Conservation (phyloP, 2,329 filamentous ascomycete species). For the Akanthomyces lecanii region DNA sequence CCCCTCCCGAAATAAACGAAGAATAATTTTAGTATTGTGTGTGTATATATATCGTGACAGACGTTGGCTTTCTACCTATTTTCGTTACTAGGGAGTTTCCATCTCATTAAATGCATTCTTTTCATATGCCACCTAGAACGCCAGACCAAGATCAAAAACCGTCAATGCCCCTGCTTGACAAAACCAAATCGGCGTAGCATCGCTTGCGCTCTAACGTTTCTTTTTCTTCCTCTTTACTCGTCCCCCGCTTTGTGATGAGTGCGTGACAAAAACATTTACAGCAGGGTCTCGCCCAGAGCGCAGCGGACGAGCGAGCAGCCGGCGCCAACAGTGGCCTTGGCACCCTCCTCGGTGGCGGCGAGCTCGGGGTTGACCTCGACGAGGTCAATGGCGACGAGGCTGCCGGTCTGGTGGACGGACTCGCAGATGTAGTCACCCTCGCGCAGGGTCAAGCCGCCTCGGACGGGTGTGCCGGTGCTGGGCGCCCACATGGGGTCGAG, state of each 20-base stretch:
- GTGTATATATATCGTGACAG: slow-evolving; percentile 9
- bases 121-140: slow-evolving; percentile 12
- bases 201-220: slow-evolving; percentile 10
- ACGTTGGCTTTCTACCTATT: slow-evolving; percentile 14
- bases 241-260: too few species aligned
- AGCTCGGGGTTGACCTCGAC: slow-evolving; percentile 78
- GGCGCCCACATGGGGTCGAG: slow-evolving; percentile 95
- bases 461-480: slow-evolving; percentile 89
- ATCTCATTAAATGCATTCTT: slow-evolving; percentile 14
- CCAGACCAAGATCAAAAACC: slow-evolving; percentile 14
- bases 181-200: background rate
- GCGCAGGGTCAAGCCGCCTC: slow-evolving; percentile 85
- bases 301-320: slow-evolving; percentile 90
- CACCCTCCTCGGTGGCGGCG: slow-evolving; percentile 60
- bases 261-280: slow-evolving; percentile 44
- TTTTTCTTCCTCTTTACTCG: background rate
- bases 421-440: slow-evolving; percentile 98
- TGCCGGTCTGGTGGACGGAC: slow-evolving; percentile 74
- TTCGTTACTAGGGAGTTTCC: slow-evolving; percentile 14
- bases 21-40: background rate
- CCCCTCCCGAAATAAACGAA: background rate
- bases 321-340: slow-evolving; percentile 80
- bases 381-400: slow-evolving; percentile 72
- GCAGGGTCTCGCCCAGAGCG: slow-evolving; percentile 83
- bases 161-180: slow-evolving; percentile 8